Base-by-base conservation (phyloP, 2,329 filamentous ascomycete genomes). In the Cladobotryum protrusum region DNA sequence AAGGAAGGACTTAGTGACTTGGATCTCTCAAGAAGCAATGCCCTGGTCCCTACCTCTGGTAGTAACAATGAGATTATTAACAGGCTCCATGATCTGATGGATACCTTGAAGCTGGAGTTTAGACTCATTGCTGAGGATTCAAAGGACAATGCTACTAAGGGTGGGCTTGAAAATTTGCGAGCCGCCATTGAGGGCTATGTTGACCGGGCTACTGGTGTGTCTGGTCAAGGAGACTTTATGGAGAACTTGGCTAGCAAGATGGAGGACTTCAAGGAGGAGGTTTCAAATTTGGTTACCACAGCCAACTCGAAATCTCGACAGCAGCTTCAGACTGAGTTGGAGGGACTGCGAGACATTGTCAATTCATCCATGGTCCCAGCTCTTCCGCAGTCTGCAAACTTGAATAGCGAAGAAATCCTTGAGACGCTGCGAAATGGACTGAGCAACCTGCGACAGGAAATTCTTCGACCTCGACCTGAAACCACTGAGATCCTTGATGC, bases 401-500 rank as follows among this genome's bases (percentile, higher is more conserved):
- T 60, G 18, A 75, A 72, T 57, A 75, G 76, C 56, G 71, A 87
- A 34, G 87, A 91, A 45, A 77, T 92, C 20, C 75, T 95, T 1
- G 79, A 86, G 53, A 81, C 83, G 9, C 71, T 92, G 3, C 82
- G 79, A 29, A 81, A 79, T 41, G 89, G 90, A 2, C 76, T 96
- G 35, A 86, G 87, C 53, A 80, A 78, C 40, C 76, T 96, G 33
- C 81, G 89, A 5, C 76, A 80, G 14, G 91, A 96, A 57, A 79
- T 96, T 45, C 85, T 85, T 7, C 73, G 79, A 13, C 78, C 79
- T 3, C 73, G 79, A 41, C 73, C 77, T 14, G 89, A 91, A 56
- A 92, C 89, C 0, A 87, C 89, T 46, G 90, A 96, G 61, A 87
- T 96, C 11, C 75, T 97, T 1, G 89, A 96, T 62, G 87, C 91